Evolutionary conservation across 768 basidiomycete genomes (phyloP).

Genomic region (Tylopilus sp.): DNA sequence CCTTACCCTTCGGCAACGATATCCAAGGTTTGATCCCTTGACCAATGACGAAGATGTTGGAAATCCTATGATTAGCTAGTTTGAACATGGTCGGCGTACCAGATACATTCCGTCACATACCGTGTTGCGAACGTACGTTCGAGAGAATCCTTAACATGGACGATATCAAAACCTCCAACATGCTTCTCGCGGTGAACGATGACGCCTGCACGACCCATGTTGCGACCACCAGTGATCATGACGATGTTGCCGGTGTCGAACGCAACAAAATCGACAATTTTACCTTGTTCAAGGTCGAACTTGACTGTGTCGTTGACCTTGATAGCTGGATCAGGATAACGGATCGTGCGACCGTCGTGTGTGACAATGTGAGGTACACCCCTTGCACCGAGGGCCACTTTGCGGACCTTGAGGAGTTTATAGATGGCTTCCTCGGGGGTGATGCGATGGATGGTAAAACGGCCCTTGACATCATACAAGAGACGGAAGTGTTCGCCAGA

Average conservation of each 20-base stretch:
- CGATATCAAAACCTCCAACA: constrained; percentile 97
- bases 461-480: constrained; percentile 98
- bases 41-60: constrained; percentile 98
- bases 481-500: constrained; percentile 99
- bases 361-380: constrained; percentile 97
- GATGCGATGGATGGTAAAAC: constrained; percentile 99
- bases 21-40: constrained; percentile 95
- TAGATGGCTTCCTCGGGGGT: constrained; percentile 94
- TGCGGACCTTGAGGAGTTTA: constrained; percentile 94
- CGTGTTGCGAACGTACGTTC: constrained; percentile 98
- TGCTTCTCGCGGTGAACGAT: constrained; percentile 98
- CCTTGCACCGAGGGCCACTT: constrained; percentile 86
- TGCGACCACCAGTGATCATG: constrained; percentile 98
- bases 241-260: constrained; percentile 98
- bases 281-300: constrained; percentile 92
- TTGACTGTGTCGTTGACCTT: constrained; percentile 97
- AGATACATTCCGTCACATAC: constrained; percentile 42
- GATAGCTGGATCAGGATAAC: constrained; percentile 96
- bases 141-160: constrained; percentile 93
- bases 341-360: constrained; percentile 99
- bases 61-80: constrained; percentile 53
- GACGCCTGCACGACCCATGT: constrained; percentile 98
- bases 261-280: constrained; percentile 89
- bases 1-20: constrained; percentile 96
- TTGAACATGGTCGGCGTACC: neutral